These are phyloP conservation scores for Solanum okadae DNA, from an alignment of 257 asterid genomes.

Conservation along the genomic window DNA sequence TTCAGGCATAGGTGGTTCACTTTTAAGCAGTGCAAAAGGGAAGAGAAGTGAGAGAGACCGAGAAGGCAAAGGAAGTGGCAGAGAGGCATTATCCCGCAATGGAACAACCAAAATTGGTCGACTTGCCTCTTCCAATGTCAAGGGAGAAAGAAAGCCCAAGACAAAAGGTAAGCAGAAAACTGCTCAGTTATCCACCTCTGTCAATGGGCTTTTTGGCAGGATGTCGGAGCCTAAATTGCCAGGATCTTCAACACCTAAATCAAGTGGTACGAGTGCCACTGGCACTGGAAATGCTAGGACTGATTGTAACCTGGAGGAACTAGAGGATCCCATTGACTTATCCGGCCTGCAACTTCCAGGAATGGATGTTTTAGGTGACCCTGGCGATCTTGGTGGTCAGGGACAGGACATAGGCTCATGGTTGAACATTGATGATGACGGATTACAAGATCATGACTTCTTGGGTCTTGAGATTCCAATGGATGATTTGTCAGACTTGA, in stretches of 20 bases:
- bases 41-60: slow-evolving; percentile 75
- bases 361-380: slow-evolving; percentile 64
- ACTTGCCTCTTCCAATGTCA: slow-evolving; percentile 33
- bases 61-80: slow-evolving; percentile 72
- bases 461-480: slow-evolving; percentile 82
- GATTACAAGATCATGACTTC: slow-evolving; percentile 61
- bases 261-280: slow-evolving; percentile 39
- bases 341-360: slow-evolving; percentile 81
- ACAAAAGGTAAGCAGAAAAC: slow-evolving; percentile 79
- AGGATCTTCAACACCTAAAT: slow-evolving; percentile 29
- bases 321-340: slow-evolving; percentile 92
- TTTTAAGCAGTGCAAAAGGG: slow-evolving; percentile 70
- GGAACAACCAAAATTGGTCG: slow-evolving; percentile 63
- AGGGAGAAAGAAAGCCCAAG: slow-evolving; percentile 83
- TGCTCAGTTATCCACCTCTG: slow-evolving; percentile 59
- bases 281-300: slow-evolving; percentile 31
- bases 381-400: slow-evolving; percentile 65
- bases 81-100: slow-evolving; percentile 52
- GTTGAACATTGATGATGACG: slow-evolving; percentile 75
- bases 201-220: slow-evolving; percentile 59
- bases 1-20: slow-evolving; percentile 56
- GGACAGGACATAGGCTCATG: slow-evolving; percentile 87
- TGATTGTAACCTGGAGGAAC: slow-evolving; percentile 33
- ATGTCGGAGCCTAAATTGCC: slow-evolving; percentile 49
- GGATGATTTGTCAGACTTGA: slow-evolving; percentile 76